Evolutionary conservation across 129 eudicot genomes (phyloP).

Genomic region (Artemisia argyi): DNA sequence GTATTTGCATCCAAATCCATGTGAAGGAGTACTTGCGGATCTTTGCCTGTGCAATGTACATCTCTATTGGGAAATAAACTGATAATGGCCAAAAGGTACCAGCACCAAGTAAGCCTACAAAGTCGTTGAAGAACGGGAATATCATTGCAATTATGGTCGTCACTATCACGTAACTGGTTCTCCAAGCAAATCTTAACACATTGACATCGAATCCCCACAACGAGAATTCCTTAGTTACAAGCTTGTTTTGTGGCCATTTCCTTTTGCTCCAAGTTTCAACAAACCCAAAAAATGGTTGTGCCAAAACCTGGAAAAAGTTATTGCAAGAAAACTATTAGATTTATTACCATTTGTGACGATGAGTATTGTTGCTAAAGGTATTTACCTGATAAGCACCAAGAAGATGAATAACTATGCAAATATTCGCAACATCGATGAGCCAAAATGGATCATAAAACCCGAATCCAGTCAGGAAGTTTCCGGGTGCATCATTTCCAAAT

Average conservation of each 20-base stretch:
- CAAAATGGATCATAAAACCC: conserved; percentile 81
- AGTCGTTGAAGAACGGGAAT: conserved; percentile 74
- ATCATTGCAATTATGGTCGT: conserved; percentile 55
- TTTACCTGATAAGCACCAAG: conserved; percentile 85
- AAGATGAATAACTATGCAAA: conserved; percentile 66
- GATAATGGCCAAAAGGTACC: conserved; percentile 73
- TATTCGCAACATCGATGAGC: conserved; percentile 63
- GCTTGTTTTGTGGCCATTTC: conserved; percentile 55
- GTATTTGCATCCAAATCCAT: conserved; percentile 53
- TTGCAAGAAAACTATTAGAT: not conserved
- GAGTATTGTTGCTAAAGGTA: conserved; percentile 4
- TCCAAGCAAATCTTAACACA: conserved; percentile 58
- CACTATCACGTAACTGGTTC: conserved; percentile 53
- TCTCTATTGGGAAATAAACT: conserved; percentile 70
- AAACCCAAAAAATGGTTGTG: conserved; percentile 58
- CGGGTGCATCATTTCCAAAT: conserved; percentile 69
- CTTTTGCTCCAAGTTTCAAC: conserved; percentile 46
- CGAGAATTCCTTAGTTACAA: conserved; percentile 36
- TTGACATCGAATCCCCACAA: conserved; percentile 35
- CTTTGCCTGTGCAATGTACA: conserved; percentile 54
- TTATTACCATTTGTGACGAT: conserved; percentile 16
- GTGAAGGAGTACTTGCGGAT: conserved; percentile 44
- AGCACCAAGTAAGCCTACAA: conserved; percentile 75
- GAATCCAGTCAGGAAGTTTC: conserved; percentile 75
- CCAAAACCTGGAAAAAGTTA: conserved; percentile 41